Percentiles rank a stretch among this genome's conserved stretches.
Conservation (phyloP, 1,284 basidiomycete genomes). For the Malassezia vespertilionis region DNA sequence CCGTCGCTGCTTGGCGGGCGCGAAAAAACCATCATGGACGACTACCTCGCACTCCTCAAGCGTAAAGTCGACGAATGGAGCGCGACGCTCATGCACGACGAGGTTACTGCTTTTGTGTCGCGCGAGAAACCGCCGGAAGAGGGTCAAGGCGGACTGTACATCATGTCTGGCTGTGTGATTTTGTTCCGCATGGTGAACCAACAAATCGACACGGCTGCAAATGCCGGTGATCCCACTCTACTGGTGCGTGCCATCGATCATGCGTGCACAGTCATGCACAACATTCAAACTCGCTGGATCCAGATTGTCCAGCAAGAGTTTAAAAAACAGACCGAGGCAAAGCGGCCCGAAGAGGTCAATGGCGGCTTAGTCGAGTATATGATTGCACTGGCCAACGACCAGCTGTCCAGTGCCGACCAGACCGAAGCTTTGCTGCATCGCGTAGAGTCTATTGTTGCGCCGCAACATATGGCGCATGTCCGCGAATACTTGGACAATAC, state of each 20-base stretch:
- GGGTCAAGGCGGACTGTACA: conserved; percentile 77
- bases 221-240: conserved; percentile 88
- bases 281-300: conserved; percentile 80
- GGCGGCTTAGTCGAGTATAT: conserved; percentile 88
- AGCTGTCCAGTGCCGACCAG: conserved; percentile 90
- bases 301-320: conserved; percentile 72
- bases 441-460: conserved; percentile 78
- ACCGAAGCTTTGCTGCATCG: conserved; percentile 73
- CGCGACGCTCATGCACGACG: conserved; percentile 80
- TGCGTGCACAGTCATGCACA: conserved; percentile 75
- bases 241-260: conserved; percentile 82
- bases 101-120: conserved; percentile 70
- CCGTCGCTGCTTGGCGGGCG: conserved; percentile 76
- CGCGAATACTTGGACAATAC: conserved; percentile 81
- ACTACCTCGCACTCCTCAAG: conserved; percentile 85
- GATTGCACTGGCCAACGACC: conserved; percentile 96
- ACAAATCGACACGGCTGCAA: conserved; percentile 84
- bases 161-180: conserved; percentile 81
- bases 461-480: conserved; percentile 77
- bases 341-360: conserved; percentile 71
- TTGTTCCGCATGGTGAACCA: conserved; percentile 96
- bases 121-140: conserved; percentile 77
- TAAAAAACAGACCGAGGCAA: conserved; percentile 66
- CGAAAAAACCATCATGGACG: conserved; percentile 84
- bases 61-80: conserved; percentile 97